Percentiles rank a stretch among this genome's conserved stretches.
Conservation (phyloP, 2,329 filamentous ascomycete species). For the Graphilbum ipis-grandicollis region DNA sequence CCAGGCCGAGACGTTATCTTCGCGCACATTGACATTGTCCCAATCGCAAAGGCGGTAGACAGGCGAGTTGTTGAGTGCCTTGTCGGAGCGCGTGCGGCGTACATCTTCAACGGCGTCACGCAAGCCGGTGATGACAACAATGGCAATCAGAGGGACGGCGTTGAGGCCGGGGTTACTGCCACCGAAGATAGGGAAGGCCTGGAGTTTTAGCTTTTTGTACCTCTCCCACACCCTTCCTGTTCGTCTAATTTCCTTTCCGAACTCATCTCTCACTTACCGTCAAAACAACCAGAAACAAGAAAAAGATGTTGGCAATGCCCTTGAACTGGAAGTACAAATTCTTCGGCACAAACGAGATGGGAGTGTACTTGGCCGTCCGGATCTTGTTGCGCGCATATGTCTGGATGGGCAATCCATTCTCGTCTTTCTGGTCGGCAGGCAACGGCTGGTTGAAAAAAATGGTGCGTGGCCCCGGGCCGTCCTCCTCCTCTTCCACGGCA, state of each 20-base stretch:
- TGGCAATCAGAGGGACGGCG: constrained; percentile 82
- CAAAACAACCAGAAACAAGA: constrained; percentile 89
- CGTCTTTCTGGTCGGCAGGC: constrained; percentile 57
- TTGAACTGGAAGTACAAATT: constrained; percentile 97
- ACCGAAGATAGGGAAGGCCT: constrained; percentile 96
- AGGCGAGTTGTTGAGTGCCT: constrained; percentile 86
- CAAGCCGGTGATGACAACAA: constrained; percentile 71
- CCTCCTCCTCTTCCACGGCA: constrained; percentile 17
- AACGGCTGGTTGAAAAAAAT: constrained; percentile 80
- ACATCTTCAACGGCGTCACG: constrained; percentile 97
- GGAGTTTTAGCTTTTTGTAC: no score
- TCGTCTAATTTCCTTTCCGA: no score
- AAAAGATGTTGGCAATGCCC: constrained; percentile 97
- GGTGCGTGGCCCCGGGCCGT: constrained; percentile 30
- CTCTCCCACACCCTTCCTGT: no score
- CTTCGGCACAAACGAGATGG: constrained; percentile 87
- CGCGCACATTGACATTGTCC: constrained; percentile 83
- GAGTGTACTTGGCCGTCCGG: constrained; percentile 91
- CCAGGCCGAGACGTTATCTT: constrained; percentile 76
- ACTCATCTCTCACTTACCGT: no score
- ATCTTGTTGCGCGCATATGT: constrained; percentile 87
- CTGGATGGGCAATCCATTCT: constrained; percentile 55
- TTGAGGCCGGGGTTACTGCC: constrained; percentile 79
- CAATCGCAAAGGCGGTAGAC: constrained; percentile 80
- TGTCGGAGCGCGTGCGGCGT: constrained; percentile 77